A percentile compares a stretch with the other conserved stretches of the same genome.
These are phyloP conservation scores for Fraxinus xanthoxyloides DNA, from an alignment of 305 asterid genomes.

Conservation along the genomic window DNA sequence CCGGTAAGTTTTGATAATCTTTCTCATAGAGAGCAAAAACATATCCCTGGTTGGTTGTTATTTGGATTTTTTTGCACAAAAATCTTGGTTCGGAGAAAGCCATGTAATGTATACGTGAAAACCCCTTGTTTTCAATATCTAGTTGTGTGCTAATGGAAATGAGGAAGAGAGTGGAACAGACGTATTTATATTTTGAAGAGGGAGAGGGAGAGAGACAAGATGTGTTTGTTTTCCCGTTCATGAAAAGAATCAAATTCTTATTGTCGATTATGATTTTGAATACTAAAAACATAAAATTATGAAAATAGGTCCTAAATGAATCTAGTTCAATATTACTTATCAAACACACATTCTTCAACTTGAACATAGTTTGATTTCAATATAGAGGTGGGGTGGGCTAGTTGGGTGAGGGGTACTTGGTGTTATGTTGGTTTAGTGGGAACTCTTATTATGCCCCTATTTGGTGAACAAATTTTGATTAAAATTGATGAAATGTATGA, in stretches of 20 bases:
- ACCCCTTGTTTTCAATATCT: no score
- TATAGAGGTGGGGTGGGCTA: not conserved
- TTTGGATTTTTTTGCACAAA: slow-evolving; percentile 52
- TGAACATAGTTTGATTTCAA: not conserved
- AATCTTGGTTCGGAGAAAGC: slow-evolving; percentile 33
- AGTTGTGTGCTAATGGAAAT: not conserved
- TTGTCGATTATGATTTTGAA: no score
- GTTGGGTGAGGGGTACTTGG: not conserved
- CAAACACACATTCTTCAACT: not conserved
- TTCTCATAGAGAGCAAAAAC: slow-evolving; percentile 57
- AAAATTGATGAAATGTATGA: no score
- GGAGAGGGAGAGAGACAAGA: not conserved
- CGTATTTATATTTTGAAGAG: slow-evolving; percentile 8
- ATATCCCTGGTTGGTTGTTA: slow-evolving; percentile 60
- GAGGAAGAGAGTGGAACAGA: not conserved
- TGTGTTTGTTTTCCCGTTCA: no score
- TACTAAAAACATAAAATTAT: no score
- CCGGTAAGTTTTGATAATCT: slow-evolving; percentile 37
- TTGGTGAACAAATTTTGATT: no score
- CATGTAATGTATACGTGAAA: no score
- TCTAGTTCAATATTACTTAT: not conserved
- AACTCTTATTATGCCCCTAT: not conserved
- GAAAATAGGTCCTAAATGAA: no score
- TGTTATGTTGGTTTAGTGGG: not conserved
- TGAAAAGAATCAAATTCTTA: no score